Conservation (phyloP, 2,329 filamentous ascomycete genomes). For the Sporothrix mexicana region DNA sequence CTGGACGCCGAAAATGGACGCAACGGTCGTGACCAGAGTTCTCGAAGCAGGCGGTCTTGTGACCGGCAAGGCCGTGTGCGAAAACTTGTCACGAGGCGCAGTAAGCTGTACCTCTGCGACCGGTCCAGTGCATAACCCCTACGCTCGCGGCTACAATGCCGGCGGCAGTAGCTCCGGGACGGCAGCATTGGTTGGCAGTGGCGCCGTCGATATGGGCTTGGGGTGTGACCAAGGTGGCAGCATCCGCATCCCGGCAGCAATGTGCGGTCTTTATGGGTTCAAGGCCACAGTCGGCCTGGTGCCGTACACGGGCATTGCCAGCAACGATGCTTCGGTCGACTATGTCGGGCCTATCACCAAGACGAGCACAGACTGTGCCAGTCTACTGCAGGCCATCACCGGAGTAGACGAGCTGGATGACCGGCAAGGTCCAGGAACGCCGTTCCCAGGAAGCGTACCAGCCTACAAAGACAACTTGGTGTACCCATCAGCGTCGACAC, state of each 20-base stretch:
- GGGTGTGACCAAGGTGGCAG: conserved; percentile 11
- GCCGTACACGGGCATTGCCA: conserved; percentile 13
- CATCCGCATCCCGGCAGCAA: neutral
- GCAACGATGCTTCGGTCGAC: conserved; percentile 16
- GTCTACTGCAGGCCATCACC: neutral
- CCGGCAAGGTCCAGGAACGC: conserved; percentile 1
- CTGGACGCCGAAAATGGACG: neutral
- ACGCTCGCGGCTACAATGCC: neutral
- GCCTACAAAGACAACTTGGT: neutral
- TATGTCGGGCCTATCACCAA: conserved; percentile 10
- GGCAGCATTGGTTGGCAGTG: neutral
- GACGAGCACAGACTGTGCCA: neutral
- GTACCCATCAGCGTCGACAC: neutral
- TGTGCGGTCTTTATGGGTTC: conserved; percentile 3
- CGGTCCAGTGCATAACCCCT: neutral
- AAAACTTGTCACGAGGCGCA: conserved; percentile 9
- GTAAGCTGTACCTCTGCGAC: neutral
- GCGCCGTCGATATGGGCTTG: neutral
- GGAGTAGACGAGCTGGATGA: neutral
- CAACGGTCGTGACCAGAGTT: neutral
- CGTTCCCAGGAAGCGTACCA: neutral
- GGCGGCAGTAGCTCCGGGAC: conserved; percentile 12
- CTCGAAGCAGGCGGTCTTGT: neutral
- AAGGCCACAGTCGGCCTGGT: conserved; percentile 42
- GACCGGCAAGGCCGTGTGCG: neutral